phyloP scores from a whole-genome alignment of 495 filamentous ascomycete genomes.

The Aspergillus homomorphus region DNA sequence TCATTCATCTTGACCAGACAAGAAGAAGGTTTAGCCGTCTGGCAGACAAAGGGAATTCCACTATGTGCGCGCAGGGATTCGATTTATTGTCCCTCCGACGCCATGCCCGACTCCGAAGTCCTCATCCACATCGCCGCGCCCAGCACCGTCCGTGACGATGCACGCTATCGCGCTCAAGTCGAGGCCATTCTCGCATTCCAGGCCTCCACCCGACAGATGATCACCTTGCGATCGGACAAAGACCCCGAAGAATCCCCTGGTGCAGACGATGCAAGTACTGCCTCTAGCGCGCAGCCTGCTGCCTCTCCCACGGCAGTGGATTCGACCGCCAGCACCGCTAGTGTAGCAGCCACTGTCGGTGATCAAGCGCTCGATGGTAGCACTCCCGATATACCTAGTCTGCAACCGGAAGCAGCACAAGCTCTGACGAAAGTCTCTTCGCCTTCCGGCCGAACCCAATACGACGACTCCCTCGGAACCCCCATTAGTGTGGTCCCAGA shows the following conservation, averaged over 20 bases:
- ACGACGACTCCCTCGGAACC: conserved; percentile 37
- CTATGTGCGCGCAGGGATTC: conserved; percentile 4
- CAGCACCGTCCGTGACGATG: conserved; percentile 58
- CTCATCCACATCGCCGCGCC: conserved; percentile 68
- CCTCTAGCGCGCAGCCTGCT: background rate
- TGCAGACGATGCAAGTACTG: background rate
- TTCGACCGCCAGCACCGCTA: background rate
- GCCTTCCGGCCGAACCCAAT: background rate
- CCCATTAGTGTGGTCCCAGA: conserved; percentile 49
- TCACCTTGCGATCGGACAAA: conserved; percentile 12
- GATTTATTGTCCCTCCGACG: background rate
- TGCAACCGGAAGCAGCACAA: background rate
- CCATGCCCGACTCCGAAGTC: conserved; percentile 48
- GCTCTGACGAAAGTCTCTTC: background rate
- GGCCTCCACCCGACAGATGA: conserved; percentile 28
- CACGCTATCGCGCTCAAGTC: conserved; percentile 59
- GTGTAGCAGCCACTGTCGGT: background rate
- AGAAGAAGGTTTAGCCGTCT: background rate
- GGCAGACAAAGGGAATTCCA: conserved; percentile 1
- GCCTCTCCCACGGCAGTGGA: background rate
- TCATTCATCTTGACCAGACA: background rate
- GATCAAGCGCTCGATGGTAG: background rate
- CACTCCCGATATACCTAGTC: background rate
- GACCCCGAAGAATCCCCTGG: background rate
- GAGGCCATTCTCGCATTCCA: conserved; percentile 59